Evolutionary conservation across 2,329 filamentous ascomycete species (phyloP).

Genomic region (Colletotrichum agaves): DNA sequence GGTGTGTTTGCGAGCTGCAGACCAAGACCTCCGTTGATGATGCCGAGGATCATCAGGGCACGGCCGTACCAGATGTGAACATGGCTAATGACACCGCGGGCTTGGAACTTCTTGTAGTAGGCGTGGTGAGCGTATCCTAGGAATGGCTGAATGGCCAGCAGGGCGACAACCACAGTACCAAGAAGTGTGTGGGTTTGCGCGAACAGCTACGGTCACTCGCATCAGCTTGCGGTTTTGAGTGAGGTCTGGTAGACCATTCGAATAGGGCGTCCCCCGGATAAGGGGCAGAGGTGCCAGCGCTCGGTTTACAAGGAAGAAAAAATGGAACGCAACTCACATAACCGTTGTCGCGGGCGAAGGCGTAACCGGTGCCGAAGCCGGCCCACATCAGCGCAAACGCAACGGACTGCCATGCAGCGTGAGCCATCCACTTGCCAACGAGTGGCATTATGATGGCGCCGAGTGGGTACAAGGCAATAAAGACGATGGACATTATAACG

Average conservation of each 20-base stretch:
- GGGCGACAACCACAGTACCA: slow-evolving; percentile 63
- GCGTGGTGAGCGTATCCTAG: slow-evolving; percentile 68
- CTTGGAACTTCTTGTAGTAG: slow-evolving; percentile 58
- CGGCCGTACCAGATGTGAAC: slow-evolving; percentile 73
- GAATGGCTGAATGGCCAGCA: slow-evolving; percentile 68
- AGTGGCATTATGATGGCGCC: slow-evolving; percentile 71
- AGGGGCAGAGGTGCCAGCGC: not conserved
- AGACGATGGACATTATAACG: slow-evolving; percentile 69
- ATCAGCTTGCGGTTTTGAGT: slow-evolving; percentile 22
- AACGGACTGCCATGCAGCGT: slow-evolving; percentile 65
- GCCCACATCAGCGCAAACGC: slow-evolving; percentile 68
- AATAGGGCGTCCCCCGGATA: not conserved
- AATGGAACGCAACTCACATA: slow-evolving; percentile 57
- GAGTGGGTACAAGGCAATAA: slow-evolving; percentile 68
- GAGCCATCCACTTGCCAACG: slow-evolving; percentile 66
- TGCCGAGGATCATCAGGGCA: slow-evolving; percentile 64
- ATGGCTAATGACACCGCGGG: slow-evolving; percentile 63
- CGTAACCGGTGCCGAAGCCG: slow-evolving; percentile 68
- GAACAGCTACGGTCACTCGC: slow-evolving; percentile 57
- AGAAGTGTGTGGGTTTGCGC: slow-evolving; percentile 64
- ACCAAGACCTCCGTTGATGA: slow-evolving; percentile 73
- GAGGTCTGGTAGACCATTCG: not conserved
- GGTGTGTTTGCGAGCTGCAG: slow-evolving; percentile 59
- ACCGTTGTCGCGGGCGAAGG: slow-evolving; percentile 53
- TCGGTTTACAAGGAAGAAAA: slow-evolving; percentile 14